Evolutionary conservation across 2,329 filamentous ascomycete species (phyloP), one percentile per base, ranked within the genome.

Genomic region (Macroventuria anomochaeta): DNA sequence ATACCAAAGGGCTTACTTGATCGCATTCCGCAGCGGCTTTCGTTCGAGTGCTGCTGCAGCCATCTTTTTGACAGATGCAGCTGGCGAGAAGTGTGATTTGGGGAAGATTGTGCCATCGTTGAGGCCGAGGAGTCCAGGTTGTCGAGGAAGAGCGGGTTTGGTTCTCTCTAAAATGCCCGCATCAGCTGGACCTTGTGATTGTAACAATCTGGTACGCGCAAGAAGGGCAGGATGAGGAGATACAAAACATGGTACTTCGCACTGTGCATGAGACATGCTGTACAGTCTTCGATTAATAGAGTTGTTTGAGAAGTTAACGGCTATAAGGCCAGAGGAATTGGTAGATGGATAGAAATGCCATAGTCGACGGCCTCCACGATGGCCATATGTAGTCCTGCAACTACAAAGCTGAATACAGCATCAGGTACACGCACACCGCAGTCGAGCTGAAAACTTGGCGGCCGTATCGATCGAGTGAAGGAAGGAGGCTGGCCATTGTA

Each of bases 31-130:
- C 21, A 69, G 43, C 2, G 63, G 62, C 12, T 57, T 32, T 11
- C 64, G 55, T 15, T 64, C 63, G 6, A 60, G 39, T 1, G 62
- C 66, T 20, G 57, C 62, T 12, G 31, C 57, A 39, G 53, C 58
- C 42, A 64, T 58, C 5, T 32, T 52, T 39, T 57, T 61, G 28
- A 59, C 36, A 3, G 66, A 63, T 5, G 37, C 41, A 5, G 58
- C 36, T 13, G 55, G 50, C 7, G 42, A 20, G 31, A 52, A 67
- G 36, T 68, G 59, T 10, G 41, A 50, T 17, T 48, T 37, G 1
- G 65, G 57, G 29, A 67, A 67, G 21, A 67, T 64, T 8, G 55
- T 60, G 7, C 64, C 65, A 59, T 68, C 62, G 36, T 67, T 62
- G 33, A 62, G 31, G 17, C 64, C 61, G 3, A 57, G 55, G 7